phyloP scores from a whole-genome alignment of 352 stramenopile species.

The Phytophthora melonis region DNA sequence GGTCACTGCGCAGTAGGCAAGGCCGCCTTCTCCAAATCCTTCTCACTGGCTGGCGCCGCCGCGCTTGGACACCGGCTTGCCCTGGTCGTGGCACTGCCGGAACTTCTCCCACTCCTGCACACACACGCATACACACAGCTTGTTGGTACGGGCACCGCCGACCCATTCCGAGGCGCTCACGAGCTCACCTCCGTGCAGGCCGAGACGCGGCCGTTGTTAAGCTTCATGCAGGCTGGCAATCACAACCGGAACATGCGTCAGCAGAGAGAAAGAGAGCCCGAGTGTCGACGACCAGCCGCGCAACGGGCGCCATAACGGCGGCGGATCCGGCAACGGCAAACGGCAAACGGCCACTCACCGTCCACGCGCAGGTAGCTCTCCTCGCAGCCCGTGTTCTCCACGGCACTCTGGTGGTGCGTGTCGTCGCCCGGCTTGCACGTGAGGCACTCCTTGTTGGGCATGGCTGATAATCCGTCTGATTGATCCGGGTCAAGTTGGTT shows the following conservation, averaged over 20 bases:
- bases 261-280: neutral
- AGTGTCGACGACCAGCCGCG: constrained; percentile 4
- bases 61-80: constrained; percentile 44
- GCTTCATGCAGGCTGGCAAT: constrained; percentile 82
- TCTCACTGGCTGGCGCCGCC: constrained; percentile 26
- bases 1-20: neutral
- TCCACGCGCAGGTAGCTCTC: constrained; percentile 72
- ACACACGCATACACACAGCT: neutral
- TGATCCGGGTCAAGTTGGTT: neutral
- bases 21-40: neutral
- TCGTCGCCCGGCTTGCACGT: constrained; percentile 78
- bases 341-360: constrained; percentile 30
- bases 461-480: constrained; percentile 8
- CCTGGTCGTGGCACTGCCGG: constrained; percentile 76
- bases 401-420: constrained; percentile 72
- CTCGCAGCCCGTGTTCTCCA: constrained; percentile 77
- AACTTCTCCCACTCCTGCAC: constrained; percentile 76
- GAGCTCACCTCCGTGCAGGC: constrained; percentile 65
- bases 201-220: constrained; percentile 76
- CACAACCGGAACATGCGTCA: constrained; percentile 18
- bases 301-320: constrained; percentile 2
- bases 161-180: neutral
- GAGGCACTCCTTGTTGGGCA: constrained; percentile 74
- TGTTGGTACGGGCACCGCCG: constrained; percentile 1
- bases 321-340: constrained; percentile 4